Percentiles rank a stretch among this genome's conserved stretches.
Evolutionary conservation across 148 eudicot species (phyloP).

Genomic region (Cornus kousa): DNA sequence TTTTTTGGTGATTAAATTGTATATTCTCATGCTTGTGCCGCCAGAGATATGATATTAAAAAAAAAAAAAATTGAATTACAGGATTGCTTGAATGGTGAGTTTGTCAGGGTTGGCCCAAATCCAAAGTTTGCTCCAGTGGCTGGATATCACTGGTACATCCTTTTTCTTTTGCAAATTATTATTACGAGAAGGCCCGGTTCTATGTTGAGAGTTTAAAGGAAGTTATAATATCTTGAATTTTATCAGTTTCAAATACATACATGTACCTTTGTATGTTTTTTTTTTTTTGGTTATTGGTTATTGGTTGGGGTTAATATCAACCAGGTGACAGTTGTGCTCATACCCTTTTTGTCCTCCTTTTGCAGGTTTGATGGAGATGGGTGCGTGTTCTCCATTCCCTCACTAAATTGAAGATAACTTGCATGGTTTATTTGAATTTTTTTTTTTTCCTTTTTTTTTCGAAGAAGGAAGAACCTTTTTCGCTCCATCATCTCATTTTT

Average conservation of each 20-base stretch:
- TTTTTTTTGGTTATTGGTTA: neutral
- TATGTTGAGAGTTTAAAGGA: constrained; percentile 1
- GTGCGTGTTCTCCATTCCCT: constrained; percentile 41
- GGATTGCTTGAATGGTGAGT: constrained; percentile 97
- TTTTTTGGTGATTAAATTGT: neutral
- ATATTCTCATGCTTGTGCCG: neutral
- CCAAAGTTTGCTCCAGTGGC: constrained; percentile 89
- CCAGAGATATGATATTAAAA: neutral
- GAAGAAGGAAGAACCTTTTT: neutral
- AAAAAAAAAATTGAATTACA: constrained; percentile 21
- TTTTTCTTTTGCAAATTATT: constrained; percentile 7
- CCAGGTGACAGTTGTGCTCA: constrained; percentile 8
- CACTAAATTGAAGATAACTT: neutral
- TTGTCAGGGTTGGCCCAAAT: constrained; percentile 95
- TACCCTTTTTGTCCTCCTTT: neutral
- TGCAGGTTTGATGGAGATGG: constrained; percentile 99
- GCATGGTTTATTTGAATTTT: neutral
- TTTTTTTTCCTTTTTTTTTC: neutral
- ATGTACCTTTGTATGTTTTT: neutral
- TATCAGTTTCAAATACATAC: neutral
- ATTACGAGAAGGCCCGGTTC: neutral
- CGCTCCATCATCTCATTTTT: neutral
- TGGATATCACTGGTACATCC: constrained; percentile 83
- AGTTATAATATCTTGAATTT: neutral
- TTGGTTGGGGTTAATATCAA: neutral